These are phyloP conservation scores for Didymella arachidicola DNA, from an alignment of 2,329 filamentous ascomycete genomes.

Conservation along the genomic window DNA sequence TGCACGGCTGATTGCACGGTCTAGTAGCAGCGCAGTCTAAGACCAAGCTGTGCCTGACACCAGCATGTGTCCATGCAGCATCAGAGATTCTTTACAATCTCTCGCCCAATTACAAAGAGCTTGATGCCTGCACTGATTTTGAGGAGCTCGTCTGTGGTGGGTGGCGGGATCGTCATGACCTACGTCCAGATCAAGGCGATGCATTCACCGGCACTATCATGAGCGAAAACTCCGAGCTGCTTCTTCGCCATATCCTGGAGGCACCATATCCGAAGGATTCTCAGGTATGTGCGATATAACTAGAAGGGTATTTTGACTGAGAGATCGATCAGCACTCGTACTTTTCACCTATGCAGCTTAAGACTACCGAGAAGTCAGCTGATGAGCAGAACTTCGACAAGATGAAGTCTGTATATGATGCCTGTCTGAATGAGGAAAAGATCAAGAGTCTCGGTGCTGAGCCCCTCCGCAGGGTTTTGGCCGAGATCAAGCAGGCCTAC, in stretches of 20 bases:
- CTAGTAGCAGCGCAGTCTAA: conserved; percentile 15
- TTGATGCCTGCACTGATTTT: conserved; percentile 75
- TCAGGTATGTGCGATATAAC: conserved; percentile 20
- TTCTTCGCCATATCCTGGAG: conserved; percentile 70
- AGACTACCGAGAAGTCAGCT: conserved; percentile 50
- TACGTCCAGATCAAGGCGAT: conserved; percentile 69
- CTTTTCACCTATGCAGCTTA: conserved; percentile 54
- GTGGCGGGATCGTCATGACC: conserved; percentile 69
- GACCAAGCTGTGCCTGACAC: conserved; percentile 59
- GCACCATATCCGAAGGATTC: conserved; percentile 58
- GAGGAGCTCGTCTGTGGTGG: conserved; percentile 73
- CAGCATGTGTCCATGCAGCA: conserved; percentile 69
- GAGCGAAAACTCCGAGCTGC: conserved; percentile 65
- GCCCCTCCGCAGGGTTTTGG: conserved; percentile 66
- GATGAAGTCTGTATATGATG: conserved; percentile 68
- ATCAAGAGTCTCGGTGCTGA: conserved; percentile 64
- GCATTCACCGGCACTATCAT: conserved; percentile 68
- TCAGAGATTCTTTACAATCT: conserved; percentile 69
- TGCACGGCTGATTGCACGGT: not conserved
- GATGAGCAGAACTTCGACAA: conserved; percentile 72
- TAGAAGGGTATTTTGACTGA: not conserved
- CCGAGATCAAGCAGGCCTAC: conserved; percentile 53
- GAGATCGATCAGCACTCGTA: conserved; percentile 55
- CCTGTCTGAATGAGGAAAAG: conserved; percentile 69
- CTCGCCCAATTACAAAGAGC: conserved; percentile 65